A percentile compares a stretch with the other conserved stretches of the same genome.
phyloP scores from a whole-genome alignment of 441 rosid genomes.

The Pelargonium australe region DNA sequence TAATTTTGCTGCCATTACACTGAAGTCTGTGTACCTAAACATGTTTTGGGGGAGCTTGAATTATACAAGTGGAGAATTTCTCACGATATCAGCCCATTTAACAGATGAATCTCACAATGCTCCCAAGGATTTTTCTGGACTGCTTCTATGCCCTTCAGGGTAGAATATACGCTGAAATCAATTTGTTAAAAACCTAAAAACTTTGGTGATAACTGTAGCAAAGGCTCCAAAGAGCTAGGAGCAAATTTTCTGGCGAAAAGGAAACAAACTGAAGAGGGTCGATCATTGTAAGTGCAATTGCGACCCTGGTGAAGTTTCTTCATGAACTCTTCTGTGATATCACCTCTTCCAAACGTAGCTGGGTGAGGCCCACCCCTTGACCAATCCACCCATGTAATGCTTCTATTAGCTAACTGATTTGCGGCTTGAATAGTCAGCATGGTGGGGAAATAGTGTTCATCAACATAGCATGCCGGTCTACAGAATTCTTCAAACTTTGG shows the following conservation, averaged over 20 bases:
- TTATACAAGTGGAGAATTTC: background rate
- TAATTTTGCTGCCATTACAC: background rate
- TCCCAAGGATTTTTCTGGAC: background rate
- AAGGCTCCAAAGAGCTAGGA: conserved; percentile 56
- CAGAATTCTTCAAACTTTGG: conserved; percentile 63
- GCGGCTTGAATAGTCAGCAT: conserved; percentile 66
- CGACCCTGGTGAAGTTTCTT: conserved; percentile 40
- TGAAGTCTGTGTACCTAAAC: background rate
- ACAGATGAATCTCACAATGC: background rate
- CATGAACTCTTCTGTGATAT: conserved; percentile 52
- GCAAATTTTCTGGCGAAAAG: conserved; percentile 90
- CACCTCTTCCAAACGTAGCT: conserved; percentile 69
- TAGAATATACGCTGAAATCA: too few species aligned
- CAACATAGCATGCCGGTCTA: conserved; percentile 77
- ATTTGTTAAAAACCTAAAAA: background rate
- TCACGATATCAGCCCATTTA: background rate
- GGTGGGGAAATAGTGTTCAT: conserved; percentile 91
- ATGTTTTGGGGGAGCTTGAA: background rate
- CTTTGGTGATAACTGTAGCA: conserved; percentile 21
- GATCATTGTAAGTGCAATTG: conserved; percentile 61
- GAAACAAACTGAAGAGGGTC: conserved; percentile 51
- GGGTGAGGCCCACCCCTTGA: conserved; percentile 94
- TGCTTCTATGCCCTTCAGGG: background rate
- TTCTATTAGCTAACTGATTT: conserved; percentile 58
- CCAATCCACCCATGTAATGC: conserved; percentile 94